Percentiles rank a stretch among this genome's conserved stretches.
phyloP scores from a whole-genome alignment of 2,329 filamentous ascomycete species.

The Colletotrichum aenigma region DNA sequence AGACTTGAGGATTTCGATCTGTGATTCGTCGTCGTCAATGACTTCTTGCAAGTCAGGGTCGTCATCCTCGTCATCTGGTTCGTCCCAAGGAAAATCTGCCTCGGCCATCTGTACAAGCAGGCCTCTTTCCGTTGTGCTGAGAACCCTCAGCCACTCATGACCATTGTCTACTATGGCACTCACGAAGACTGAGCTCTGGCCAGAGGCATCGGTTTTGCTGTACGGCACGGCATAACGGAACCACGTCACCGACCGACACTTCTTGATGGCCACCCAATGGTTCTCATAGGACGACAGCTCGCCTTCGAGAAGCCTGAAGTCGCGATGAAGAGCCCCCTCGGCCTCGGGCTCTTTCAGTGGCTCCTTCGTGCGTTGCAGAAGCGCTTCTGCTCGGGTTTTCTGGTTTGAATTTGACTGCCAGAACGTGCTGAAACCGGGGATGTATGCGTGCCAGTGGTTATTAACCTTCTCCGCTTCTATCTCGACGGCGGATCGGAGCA shows the following conservation, averaged over 20 bases:
- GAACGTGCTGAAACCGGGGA: slow-evolving; percentile 14
- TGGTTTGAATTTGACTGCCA: neutral
- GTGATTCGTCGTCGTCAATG: slow-evolving; percentile 38
- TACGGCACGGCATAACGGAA: slow-evolving; percentile 3
- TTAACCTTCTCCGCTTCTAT: neutral
- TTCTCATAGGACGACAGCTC: slow-evolving; percentile 7
- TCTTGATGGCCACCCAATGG: slow-evolving; percentile 10
- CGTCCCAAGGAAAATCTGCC: slow-evolving; percentile 43
- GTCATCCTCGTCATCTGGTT: slow-evolving; percentile 17
- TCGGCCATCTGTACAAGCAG: slow-evolving; percentile 43
- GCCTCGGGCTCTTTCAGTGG: neutral
- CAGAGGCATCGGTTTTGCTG: neutral
- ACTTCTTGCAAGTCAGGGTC: slow-evolving; percentile 32
- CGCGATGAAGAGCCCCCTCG: neutral
- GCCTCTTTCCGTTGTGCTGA: slow-evolving; percentile 32
- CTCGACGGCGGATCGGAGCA: neutral
- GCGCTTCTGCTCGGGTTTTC: neutral
- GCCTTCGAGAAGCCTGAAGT: slow-evolving; percentile 6
- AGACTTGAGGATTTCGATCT: slow-evolving; percentile 28
- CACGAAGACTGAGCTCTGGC: neutral
- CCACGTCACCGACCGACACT: slow-evolving; percentile 8
- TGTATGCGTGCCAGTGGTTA: slow-evolving; percentile 11
- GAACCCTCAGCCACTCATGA: slow-evolving; percentile 38
- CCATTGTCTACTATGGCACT: slow-evolving; percentile 32
- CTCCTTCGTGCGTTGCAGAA: neutral